These are phyloP conservation scores for Globisporangium recalcitrans DNA, from an alignment of 352 stramenopile genomes.

Conservation along the genomic window DNA sequence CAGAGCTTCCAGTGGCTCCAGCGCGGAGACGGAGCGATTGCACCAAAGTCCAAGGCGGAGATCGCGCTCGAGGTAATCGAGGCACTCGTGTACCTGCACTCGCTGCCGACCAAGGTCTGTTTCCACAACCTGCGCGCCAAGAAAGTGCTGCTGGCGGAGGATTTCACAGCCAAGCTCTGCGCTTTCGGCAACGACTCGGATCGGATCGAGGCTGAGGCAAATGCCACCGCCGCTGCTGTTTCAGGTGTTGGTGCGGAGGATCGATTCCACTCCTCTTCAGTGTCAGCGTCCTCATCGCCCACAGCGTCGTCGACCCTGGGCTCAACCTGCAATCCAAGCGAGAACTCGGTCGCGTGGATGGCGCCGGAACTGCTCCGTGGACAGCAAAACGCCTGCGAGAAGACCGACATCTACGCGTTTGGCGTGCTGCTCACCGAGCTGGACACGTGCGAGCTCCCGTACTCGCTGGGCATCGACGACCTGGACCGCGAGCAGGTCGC, in stretches of 20 bases:
- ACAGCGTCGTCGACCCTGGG: constrained; percentile 14
- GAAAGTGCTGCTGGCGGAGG: constrained; percentile 35
- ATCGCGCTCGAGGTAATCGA: constrained; percentile 66
- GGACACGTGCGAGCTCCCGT: constrained; percentile 50
- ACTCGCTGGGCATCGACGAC: constrained; percentile 34
- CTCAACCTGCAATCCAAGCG: background rate
- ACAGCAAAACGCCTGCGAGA: constrained; percentile 21
- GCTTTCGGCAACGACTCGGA: constrained; percentile 27
- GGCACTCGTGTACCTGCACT: constrained; percentile 68
- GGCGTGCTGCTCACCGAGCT: constrained; percentile 55
- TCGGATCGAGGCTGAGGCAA: background rate
- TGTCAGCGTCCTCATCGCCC: constrained; percentile 9
- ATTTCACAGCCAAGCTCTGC: constrained; percentile 48
- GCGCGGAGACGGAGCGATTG: constrained; percentile 7
- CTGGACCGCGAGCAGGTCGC: constrained; percentile 35
- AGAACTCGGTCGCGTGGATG: constrained; percentile 37
- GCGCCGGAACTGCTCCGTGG: constrained; percentile 46
- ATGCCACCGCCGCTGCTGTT: background rate
- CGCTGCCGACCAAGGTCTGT: constrained; percentile 32
- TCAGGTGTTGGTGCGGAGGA: background rate
- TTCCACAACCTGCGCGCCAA: constrained; percentile 39
- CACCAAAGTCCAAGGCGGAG: constrained; percentile 52
- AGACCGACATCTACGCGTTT: constrained; percentile 41
- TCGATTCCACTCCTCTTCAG: constrained; percentile 18
- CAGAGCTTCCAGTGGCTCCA: constrained; percentile 37